Base-by-base conservation (phyloP, 2,329 filamentous ascomycete species). In the Alternaria solani region DNA sequence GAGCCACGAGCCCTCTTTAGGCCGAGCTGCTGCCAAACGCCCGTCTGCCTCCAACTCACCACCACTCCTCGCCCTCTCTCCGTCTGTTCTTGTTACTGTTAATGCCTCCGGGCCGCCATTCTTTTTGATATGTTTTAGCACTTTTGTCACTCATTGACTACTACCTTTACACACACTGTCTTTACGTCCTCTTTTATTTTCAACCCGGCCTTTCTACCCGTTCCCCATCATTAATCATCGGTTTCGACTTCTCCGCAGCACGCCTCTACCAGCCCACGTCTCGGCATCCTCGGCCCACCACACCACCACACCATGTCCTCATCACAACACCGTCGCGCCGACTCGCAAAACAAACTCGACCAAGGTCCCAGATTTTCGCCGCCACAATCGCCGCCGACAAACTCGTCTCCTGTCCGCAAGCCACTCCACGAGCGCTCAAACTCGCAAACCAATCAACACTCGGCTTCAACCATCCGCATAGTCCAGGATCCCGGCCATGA, bases 401-500 rank as follows among this genome's bases (percentile, higher is more conserved):
- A 69, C 58, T 63, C 70, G 34, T 78, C 77, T 56, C 75, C 77
- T 51, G 56, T 64, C 56, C 71, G 78, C 47, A 69, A 70, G 25
- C 74, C 78, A 53, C 75, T 80, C 34, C 78, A 78, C 64, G 75
- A 81, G 48, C 73, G 75, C 43, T 78, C 78, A 30, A 71, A 76
- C 51, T 76, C 75, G 51, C 74, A 76, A 36, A 66, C 72, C 65
- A 81, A 78, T 67, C 73, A 75, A 41, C 67, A 69, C 56, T 65
- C 74, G n/a, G 71, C 73, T 44, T 75, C 79, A 23, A 80, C 77
- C 34, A 81, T 80, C 46, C 78, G 79, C 66, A 73, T 80, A 59
- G 77, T 80, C 39, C 70, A 78, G 32, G 76, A 80, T 54, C 67
- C 75, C 49, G 73, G 68, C 18, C 63, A 73, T 38, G 65, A 76